Evolutionary conservation across 306 rosid genomes (phyloP).

Genomic region (Vigna nakashimae): DNA sequence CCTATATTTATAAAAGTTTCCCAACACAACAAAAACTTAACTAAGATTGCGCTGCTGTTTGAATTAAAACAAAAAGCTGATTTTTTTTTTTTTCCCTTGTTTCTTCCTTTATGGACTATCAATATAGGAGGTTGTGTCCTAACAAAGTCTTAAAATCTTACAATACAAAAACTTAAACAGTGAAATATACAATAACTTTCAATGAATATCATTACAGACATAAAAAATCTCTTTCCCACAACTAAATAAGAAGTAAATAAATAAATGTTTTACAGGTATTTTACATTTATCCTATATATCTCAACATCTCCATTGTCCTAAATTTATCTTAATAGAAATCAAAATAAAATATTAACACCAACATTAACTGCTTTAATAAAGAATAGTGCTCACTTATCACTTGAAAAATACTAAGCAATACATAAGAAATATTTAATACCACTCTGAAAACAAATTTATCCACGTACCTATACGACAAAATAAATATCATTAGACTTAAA

Average conservation of each 20-base stretch:
- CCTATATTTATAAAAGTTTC: no score
- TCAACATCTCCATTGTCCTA: neutral
- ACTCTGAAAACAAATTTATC: slow-evolving; percentile 22
- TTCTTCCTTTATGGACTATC: no score
- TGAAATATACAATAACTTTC: neutral
- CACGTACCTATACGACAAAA: slow-evolving; percentile 16
- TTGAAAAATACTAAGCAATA: slow-evolving; percentile 6
- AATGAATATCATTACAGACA: no score
- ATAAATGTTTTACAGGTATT: neutral
- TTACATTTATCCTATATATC: neutral
- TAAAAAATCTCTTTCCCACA: no score
- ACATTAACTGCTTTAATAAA: neutral
- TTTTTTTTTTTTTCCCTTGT: no score
- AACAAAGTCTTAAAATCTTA: neutral
- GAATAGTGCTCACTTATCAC: neutral
- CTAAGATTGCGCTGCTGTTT: no score
- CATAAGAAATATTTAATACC: slow-evolving; percentile 23
- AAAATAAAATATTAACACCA: neutral
- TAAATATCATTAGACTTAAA: slow-evolving; percentile 35
- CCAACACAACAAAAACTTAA: no score
- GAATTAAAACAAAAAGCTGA: no score
- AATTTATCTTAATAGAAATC: neutral
- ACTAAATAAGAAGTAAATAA: no score
- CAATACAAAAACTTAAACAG: no score
- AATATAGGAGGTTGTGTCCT: no score